phyloP scores from a whole-genome alignment of 305 asterid species.

The Fraxinus ornus region DNA sequence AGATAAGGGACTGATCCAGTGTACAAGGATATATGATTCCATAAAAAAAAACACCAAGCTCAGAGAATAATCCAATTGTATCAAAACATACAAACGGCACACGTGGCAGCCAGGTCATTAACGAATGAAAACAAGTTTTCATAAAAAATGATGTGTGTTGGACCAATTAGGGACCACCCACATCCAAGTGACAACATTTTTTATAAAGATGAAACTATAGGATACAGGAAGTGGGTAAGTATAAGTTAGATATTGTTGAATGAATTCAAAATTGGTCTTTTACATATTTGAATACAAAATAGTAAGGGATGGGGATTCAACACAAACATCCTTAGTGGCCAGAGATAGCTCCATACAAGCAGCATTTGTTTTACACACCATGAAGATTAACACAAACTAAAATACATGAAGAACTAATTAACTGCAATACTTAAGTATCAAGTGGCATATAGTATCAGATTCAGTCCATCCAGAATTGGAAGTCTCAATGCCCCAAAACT shows the following conservation, averaged over 20 bases:
- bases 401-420: not conserved
- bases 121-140: not conserved
- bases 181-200: not conserved
- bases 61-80: not conserved
- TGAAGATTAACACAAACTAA: not conserved
- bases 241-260: not conserved
- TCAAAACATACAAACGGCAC: not conserved
- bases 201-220: not conserved
- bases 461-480: not conserved
- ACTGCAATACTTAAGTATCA: not conserved
- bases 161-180: not conserved
- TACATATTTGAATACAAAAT: not conserved
- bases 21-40: not conserved
- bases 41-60: not conserved
- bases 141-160: not conserved
- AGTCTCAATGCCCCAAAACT: not conserved
- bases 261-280: not conserved
- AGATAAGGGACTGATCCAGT: not conserved
- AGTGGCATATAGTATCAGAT: not conserved
- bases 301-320: not conserved
- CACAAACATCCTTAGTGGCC: not conserved
- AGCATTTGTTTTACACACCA: not conserved
- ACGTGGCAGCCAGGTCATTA: not conserved
- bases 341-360: not conserved
- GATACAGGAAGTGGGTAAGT: not conserved